Conservation (phyloP, 331 rosid species). For the Stylosanthes scabra region DNA sequence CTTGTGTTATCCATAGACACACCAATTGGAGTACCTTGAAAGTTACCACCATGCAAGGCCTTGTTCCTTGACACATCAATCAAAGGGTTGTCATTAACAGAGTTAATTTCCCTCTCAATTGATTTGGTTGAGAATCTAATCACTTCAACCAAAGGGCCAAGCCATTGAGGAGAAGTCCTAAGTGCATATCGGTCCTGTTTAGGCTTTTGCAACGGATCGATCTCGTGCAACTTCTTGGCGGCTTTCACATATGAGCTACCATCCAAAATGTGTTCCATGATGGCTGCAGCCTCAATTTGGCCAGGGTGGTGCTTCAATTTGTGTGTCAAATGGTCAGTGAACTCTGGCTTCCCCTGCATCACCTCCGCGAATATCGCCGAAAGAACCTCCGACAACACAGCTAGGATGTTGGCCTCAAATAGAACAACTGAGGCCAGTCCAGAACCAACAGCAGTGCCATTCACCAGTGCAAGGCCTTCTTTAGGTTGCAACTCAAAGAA, state of each 20-base stretch:
- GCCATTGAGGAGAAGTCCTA: constrained; percentile 95
- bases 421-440: constrained; percentile 89
- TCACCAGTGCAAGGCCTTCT: constrained; percentile 92
- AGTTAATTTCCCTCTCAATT: constrained; percentile 88
- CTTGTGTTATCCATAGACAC: constrained; percentile 97
- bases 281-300: constrained; percentile 95
- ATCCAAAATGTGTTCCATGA: constrained; percentile 90
- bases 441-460: constrained; percentile 94
- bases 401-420: constrained; percentile 73
- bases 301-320: constrained; percentile 95
- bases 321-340: constrained; percentile 89
- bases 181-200: constrained; percentile 89
- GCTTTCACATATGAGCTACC: constrained; percentile 80
- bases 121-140: constrained; percentile 83
- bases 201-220: constrained; percentile 83
- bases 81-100: constrained; percentile 88
- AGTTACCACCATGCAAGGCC: constrained; percentile 94
- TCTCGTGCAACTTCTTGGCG: constrained; percentile 76
- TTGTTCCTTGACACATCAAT: constrained; percentile 91
- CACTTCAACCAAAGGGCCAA: constrained; percentile 86
- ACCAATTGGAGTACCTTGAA: constrained; percentile 96
- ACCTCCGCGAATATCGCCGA: constrained; percentile 86
- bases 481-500: constrained; percentile 90
- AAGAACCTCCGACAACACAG: constrained; percentile 67
- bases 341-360: constrained; percentile 93